phyloP scores from a whole-genome alignment of 1,284 basidiomycete species.

The Pulveroboletus sp. region DNA sequence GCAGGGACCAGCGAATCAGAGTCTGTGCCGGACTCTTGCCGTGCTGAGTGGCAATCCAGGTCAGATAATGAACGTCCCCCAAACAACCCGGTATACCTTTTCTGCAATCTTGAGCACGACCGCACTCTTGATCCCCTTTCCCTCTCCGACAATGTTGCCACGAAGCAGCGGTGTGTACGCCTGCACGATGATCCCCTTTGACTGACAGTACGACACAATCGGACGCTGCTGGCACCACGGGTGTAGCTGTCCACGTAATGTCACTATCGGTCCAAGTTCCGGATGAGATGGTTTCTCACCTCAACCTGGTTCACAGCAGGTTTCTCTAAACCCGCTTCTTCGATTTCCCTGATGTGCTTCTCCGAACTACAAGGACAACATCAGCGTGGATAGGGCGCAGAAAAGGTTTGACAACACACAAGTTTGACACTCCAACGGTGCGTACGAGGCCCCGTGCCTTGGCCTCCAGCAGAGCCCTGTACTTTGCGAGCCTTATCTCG shows the following conservation, averaged over 20 bases:
- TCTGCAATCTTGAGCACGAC: constrained; percentile 41
- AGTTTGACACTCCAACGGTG: constrained; percentile 66
- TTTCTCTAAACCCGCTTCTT: constrained; percentile 38
- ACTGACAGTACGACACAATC: constrained; percentile 51
- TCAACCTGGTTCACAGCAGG: constrained; percentile 60
- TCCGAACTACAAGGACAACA: constrained; percentile 22
- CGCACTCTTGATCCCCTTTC: constrained; percentile 40
- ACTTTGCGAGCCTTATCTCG: constrained; percentile 46
- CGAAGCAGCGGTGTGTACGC: constrained; percentile 53
- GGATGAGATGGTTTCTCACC: constrained; percentile 18
- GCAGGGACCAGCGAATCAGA: constrained; percentile 69
- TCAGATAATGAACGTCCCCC: no score
- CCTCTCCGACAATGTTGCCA: constrained; percentile 29
- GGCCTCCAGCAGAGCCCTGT: constrained; percentile 45
- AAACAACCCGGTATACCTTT: constrained; percentile 34
- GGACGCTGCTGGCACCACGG: constrained; percentile 56
- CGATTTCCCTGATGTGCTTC: constrained; percentile 49
- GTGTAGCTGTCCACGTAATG: constrained; percentile 40
- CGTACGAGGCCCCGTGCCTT: constrained; percentile 53
- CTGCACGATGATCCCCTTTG: constrained; percentile 49
- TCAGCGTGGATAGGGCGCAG: background rate
- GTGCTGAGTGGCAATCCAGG: constrained; percentile 15
- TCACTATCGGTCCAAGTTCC: background rate
- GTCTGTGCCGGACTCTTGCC: constrained; percentile 57
- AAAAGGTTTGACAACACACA: constrained; percentile 37